A percentile compares a stretch with the other conserved stretches of the same genome.
Conservation (phyloP, 805 yeast genomes). For the Vanderwaltozyma yarrowii region DNA sequence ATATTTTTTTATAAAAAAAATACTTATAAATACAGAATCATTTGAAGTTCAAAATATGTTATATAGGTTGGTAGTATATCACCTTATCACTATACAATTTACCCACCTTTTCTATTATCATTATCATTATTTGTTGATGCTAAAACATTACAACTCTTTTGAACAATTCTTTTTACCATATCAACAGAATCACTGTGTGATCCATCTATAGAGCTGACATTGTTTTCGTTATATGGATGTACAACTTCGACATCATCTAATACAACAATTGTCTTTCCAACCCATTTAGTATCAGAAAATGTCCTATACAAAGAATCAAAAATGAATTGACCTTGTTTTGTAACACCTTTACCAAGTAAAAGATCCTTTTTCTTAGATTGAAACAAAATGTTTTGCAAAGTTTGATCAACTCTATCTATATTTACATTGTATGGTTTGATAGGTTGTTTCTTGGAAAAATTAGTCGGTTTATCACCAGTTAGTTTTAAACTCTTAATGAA, state of each 20-base stretch:
- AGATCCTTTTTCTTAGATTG: conserved; percentile 15
- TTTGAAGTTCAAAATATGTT: background rate
- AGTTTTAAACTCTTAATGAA: conserved; percentile 47
- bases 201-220: conserved; percentile 13
- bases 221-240: conserved; percentile 34
- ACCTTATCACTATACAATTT: background rate
- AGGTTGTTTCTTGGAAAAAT: conserved; percentile 25
- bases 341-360: conserved; percentile 29
- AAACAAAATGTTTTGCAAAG: conserved; percentile 18
- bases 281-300: conserved; percentile 37
- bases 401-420: conserved; percentile 19
- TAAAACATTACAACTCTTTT: conserved; percentile 35
- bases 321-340: conserved; percentile 35
- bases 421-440: conserved; percentile 29
- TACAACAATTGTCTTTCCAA: conserved; percentile 34
- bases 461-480: conserved; percentile 30
- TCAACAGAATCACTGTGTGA: conserved; percentile 27
- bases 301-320: conserved; percentile 38
- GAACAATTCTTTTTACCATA: conserved; percentile 40
- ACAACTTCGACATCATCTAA: conserved; percentile 37
- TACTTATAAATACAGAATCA: background rate
- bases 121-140: conserved; percentile 24
- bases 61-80: too few species aligned
- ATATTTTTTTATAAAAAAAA: background rate
- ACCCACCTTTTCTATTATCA: conserved; percentile 44